phyloP scores from a whole-genome alignment of 768 basidiomycete genomes.

The Trametes punicea region DNA sequence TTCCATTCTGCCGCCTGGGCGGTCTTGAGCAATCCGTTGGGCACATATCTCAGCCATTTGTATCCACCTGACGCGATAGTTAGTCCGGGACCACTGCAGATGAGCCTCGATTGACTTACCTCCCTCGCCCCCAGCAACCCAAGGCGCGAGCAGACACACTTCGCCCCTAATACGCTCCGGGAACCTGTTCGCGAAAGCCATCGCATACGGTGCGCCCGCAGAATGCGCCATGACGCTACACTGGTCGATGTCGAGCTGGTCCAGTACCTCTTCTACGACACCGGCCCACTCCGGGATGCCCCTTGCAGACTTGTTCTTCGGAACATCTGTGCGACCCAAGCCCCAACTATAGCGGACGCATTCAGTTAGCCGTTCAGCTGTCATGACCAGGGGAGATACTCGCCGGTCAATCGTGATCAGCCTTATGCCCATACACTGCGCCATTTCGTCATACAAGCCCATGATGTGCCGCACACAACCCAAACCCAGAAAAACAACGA shows the following conservation, averaged over 20 bases:
- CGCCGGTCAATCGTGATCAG: conserved; percentile 93
- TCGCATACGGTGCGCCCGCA: conserved; percentile 91
- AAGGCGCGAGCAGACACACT: conserved; percentile 88
- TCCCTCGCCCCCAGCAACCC: conserved; percentile 90
- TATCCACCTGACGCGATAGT: conserved; percentile 58
- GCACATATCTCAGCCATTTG: conserved; percentile 96
- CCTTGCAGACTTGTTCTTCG: conserved; percentile 59
- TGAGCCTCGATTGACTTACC: conserved; percentile 47
- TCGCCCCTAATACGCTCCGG: conserved; percentile 78
- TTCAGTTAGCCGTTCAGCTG: background rate
- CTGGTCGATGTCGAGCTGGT: conserved; percentile 68
- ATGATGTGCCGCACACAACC: conserved; percentile 94
- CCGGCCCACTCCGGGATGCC: conserved; percentile 90
- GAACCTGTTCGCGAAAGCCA: conserved; percentile 78
- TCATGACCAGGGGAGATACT: conserved; percentile 20
- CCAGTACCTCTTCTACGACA: conserved; percentile 88
- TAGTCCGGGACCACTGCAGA: background rate
- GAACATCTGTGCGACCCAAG: conserved; percentile 77
- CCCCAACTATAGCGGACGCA: conserved; percentile 69
- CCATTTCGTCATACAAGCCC: conserved; percentile 96
- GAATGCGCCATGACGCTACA: conserved; percentile 95
- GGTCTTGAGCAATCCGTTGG: conserved; percentile 87
- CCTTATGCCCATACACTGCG: conserved; percentile 77
- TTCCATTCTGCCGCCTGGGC: conserved; percentile 98
- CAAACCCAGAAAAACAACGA: conserved; percentile 89